Base-by-base conservation (phyloP, 768 basidiomycete genomes). In the Astraeus odoratus region DNA sequence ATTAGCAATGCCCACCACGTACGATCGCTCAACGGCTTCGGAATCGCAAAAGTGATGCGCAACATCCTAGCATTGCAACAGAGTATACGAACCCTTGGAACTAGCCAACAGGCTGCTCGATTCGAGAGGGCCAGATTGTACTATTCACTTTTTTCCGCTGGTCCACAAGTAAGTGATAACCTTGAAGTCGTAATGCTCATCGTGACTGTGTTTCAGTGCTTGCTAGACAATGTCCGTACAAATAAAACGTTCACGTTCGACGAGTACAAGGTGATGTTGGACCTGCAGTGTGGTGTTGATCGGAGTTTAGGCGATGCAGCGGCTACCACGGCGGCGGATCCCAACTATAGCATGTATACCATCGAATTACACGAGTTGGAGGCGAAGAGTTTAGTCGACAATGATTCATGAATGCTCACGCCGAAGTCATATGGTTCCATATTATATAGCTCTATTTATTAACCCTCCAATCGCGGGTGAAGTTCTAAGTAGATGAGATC, bases 41-140 rank as follows among this genome's bases (percentile, higher is more conserved):
- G 95, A 2, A 77, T 94, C 52, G 77, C 81, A 58, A 96, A 95
- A 67, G 85, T 97, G 52, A 65, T 80, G 58, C 80, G 91, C 23
- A 94, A 95, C 63, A 85, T 95, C 39, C 74, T 92, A 26, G 88
- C 95, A 16, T 73, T 98, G 29, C 93, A 95, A 57, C 95, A 98
- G 60, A 83, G 86, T 54, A 76, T 94, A 57, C 88, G 87, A 59
- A 82, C 83, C 7, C 75, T 91, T 42, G 76, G 76, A 4, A 73
- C 77, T 41, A 78, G 80, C 39, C 67, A 68, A 30, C 70, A 74
- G 47, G 74, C 77, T 46, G 76, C 79, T 6, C 81, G 85, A 48
- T 86, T 97, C 48, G 78, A 84, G 43, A 75, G 79, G 16, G 85
- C 83, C 5, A 82, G 87, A 58, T 69, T 70, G 34, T 97, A 90